Percentiles rank a stretch among this genome's conserved stretches.
phyloP scores from a whole-genome alignment of 2,329 filamentous ascomycete species.

The Nemania abortiva region DNA sequence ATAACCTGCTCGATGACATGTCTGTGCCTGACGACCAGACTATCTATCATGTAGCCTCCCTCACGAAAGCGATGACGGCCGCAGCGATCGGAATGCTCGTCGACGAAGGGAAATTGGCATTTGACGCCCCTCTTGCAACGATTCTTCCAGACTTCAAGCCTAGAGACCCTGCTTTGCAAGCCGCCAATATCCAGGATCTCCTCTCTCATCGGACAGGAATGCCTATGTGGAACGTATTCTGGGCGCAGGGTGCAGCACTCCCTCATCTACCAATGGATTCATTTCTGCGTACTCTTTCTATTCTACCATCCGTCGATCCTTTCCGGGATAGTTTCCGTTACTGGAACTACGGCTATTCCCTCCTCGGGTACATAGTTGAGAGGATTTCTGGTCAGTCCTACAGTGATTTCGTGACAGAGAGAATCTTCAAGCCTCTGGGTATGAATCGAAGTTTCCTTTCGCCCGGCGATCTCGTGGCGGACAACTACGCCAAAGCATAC shows the following conservation, averaged over 20 bases:
- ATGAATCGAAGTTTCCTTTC: neutral
- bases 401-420: neutral
- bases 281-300: neutral
- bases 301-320: neutral
- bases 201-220: neutral
- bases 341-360: neutral
- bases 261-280: neutral
- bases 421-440: neutral
- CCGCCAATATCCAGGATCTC: neutral
- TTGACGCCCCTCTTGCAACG: neutral
- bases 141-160: neutral
- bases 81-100: neutral
- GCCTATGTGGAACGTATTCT: neutral
- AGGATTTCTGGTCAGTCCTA: neutral
- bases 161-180: neutral
- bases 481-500: constrained; percentile 1
- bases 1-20: neutral
- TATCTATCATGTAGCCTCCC: neutral
- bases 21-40: neutral
- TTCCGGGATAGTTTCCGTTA: neutral
- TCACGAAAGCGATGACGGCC: neutral
- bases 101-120: neutral
- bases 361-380: neutral
- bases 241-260: neutral
- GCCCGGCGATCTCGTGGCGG: neutral